phyloP scores from a whole-genome alignment of 139 green algal genomes.

The Chlamydomonas applanata region DNA sequence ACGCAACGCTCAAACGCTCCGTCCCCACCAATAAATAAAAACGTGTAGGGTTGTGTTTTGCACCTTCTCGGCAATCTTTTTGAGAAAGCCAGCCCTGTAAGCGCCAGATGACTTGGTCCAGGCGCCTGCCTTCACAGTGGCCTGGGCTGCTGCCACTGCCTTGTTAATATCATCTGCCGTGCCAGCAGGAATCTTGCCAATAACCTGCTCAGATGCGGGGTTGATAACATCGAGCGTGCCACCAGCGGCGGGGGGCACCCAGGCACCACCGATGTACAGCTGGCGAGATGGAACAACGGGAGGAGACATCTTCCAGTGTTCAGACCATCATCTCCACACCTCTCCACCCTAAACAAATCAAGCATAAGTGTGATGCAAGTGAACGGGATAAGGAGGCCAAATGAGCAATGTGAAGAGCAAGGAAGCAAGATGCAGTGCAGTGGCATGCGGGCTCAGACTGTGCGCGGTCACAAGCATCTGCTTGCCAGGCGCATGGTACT shows the following conservation, averaged over 20 bases:
- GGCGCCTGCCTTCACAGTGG: constrained; percentile 31
- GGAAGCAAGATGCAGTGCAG: too few relatives aligned
- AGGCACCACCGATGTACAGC: constrained; percentile 61
- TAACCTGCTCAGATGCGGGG: constrained; percentile 51
- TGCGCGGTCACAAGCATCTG: too few relatives aligned
- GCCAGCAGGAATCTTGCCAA: constrained; percentile 63
- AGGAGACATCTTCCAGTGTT: background rate
- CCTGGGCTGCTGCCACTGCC: constrained; percentile 51
- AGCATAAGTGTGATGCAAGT: too few relatives aligned
- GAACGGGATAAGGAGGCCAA: too few relatives aligned
- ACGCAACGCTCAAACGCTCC: too few relatives aligned
- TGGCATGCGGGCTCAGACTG: too few relatives aligned
- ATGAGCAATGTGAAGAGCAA: too few relatives aligned
- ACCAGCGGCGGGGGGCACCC: constrained; percentile 28
- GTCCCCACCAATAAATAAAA: too few relatives aligned
- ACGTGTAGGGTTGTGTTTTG: too few relatives aligned
- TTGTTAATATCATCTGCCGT: constrained; percentile 55
- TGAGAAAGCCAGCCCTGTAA: constrained; percentile 51
- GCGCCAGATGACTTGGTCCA: constrained; percentile 53
- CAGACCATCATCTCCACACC: too few relatives aligned
- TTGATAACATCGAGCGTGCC: constrained; percentile 50
- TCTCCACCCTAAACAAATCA: too few relatives aligned
- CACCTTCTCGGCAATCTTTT: constrained; percentile 64
- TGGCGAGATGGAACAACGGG: constrained; percentile 10
- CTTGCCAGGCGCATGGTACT: too few relatives aligned